Percentiles rank a stretch among this genome's conserved stretches.
These are phyloP conservation scores for Sporobolomyces pararoseus DNA, from an alignment of 768 basidiomycete species.

Conservation along the genomic window DNA sequence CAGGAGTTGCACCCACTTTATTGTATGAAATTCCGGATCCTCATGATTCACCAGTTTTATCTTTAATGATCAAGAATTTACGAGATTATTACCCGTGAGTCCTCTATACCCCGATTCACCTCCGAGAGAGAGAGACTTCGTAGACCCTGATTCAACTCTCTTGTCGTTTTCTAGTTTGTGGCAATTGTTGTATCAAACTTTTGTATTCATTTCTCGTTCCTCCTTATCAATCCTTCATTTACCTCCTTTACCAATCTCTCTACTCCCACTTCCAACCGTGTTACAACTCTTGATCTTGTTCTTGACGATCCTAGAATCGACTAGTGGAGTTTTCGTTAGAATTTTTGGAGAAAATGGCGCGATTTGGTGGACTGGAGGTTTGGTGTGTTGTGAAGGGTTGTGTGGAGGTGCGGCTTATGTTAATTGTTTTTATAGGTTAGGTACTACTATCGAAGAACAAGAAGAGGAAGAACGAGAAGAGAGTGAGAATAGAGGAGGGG, in stretches of 20 bases:
- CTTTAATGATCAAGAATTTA: conserved; percentile 72
- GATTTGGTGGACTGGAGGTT: conserved; percentile 59
- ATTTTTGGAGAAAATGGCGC: conserved; percentile 49
- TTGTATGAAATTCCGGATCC: conserved; percentile 75
- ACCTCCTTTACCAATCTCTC: conserved; percentile 65
- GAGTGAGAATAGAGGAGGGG: conserved; percentile 42
- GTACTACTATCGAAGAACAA: conserved; percentile 46
- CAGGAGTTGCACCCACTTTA: conserved; percentile 86
- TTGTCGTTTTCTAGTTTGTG: no score
- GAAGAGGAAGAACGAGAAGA: conserved; percentile 51
- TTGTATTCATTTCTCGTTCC: conserved; percentile 89
- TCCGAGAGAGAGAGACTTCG: no score
- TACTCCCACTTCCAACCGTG: conserved; percentile 68
- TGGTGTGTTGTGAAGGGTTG: conserved; percentile 83
- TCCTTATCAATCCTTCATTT: conserved; percentile 74
- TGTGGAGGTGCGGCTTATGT: conserved; percentile 92
- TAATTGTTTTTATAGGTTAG: conserved; percentile 78
- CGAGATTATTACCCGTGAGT: conserved; percentile 71
- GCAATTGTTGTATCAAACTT: conserved; percentile 76
- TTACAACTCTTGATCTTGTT: conserved; percentile 33
- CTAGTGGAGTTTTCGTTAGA: conserved; percentile 11
- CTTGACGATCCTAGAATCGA: conserved; percentile 21
- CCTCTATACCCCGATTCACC: conserved; percentile 20
- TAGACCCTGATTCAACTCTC: no score
- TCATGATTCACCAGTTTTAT: conserved; percentile 61